Base-by-base conservation (phyloP, 495 filamentous ascomycete genomes). In the Thozetella sp. region DNA sequence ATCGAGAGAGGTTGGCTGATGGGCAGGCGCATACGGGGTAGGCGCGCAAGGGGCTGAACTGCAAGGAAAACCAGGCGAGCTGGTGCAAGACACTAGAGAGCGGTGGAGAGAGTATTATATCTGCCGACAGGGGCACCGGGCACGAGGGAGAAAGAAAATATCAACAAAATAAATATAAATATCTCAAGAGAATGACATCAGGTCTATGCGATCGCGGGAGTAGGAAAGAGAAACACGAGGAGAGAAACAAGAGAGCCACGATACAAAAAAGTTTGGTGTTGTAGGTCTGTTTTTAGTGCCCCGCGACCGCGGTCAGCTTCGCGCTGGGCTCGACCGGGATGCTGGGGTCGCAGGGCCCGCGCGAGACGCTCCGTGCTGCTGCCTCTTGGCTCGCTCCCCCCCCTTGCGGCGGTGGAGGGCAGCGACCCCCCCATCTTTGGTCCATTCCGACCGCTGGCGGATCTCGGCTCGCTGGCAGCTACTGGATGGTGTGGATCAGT, bases 401-500 rank as follows among this genome's bases (percentile, higher is more conserved):
- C n/a, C n/a, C n/a, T n/a, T n/a, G n/a, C n/a, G n/a, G n/a, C n/a
- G n/a, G n/a, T n/a, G n/a, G n/a, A n/a, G n/a, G n/a, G n/a, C n/a
- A n/a, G n/a, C n/a, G n/a, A n/a, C n/a, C n/a, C n/a, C n/a, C n/a
- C n/a, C n/a, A n/a, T n/a, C n/a, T n/a, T n/a, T n/a, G n/a, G n/a
- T n/a, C n/a, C n/a, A n/a, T n/a, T n/a, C n/a, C n/a, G 22, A 17
- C 51, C 15, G 17, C 27, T 19, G 22, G 12, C 17, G 24, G 23
- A 25, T 54, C 51, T 23, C 23, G 51, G 24, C 10, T 22, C 6
- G 25, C 30, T 30, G 1, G 20, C 25, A 24, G 25, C 48, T 45
- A 46, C 22, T 57, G 51, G 48, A 54, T 26, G 53, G 53, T 54
- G 62, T 65, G 60, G 60, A 63, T 62, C 64, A 61, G 45, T 55